These are phyloP conservation scores for Syncephalis plumigaleata DNA, from an alignment of 371 early-diverging fungal genomes.

Conservation along the genomic window DNA sequence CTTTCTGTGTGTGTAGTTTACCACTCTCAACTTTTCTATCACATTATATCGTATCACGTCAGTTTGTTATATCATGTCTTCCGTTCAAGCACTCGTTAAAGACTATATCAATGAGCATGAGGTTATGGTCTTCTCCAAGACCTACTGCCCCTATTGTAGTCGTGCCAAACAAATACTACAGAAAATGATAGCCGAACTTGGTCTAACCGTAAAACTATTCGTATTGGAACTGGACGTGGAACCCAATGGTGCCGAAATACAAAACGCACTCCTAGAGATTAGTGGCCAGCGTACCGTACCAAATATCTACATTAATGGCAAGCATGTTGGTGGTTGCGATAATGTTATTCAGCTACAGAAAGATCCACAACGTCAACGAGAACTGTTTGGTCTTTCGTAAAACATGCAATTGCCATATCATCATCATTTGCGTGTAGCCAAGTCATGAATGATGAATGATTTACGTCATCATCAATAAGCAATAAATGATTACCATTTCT, in stretches of 20 bases:
- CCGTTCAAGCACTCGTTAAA: neutral
- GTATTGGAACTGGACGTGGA: slow-evolving; percentile 37
- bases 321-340: slow-evolving; percentile 77
- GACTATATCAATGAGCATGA: neutral
- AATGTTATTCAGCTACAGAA: slow-evolving; percentile 9
- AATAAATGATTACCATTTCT: too few relatives aligned
- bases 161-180: slow-evolving; percentile 47
- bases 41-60: too few relatives aligned
- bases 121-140: slow-evolving; percentile 56
- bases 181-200: slow-evolving; percentile 4
- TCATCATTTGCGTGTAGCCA: too few relatives aligned
- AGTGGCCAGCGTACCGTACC: slow-evolving; percentile 82
- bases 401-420: too few relatives aligned
- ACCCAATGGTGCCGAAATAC: slow-evolving; percentile 60
- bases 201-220: slow-evolving; percentile 20
- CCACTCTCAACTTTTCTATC: too few relatives aligned
- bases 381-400: too few relatives aligned
- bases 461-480: too few relatives aligned
- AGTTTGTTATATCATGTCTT: neutral
- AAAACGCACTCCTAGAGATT: slow-evolving; percentile 38
- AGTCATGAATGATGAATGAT: too few relatives aligned
- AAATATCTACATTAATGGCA: slow-evolving; percentile 65
- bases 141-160: slow-evolving; percentile 70
- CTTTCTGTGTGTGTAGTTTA: too few relatives aligned
- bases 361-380: neutral